phyloP scores from a whole-genome alignment of 306 rosid genomes.

The Lotus japonicus region DNA sequence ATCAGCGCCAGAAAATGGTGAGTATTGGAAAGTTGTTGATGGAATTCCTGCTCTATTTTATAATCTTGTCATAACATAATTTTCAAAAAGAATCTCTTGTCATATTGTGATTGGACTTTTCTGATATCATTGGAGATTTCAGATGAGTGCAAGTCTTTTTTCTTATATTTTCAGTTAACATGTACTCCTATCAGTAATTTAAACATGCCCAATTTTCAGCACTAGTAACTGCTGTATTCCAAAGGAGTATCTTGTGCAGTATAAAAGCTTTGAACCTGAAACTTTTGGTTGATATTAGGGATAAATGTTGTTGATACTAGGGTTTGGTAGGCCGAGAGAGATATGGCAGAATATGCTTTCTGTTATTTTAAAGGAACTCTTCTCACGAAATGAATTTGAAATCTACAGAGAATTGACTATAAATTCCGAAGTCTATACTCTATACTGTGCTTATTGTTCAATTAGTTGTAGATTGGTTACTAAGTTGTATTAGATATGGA shows the following conservation, averaged over 20 bases:
- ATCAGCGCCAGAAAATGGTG: constrained; percentile 97
- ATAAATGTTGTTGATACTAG: neutral
- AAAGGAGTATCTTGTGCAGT: neutral
- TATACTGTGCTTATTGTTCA: neutral
- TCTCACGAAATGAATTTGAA: neutral
- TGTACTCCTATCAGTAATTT: neutral
- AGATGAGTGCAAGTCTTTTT: neutral
- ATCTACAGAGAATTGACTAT: neutral
- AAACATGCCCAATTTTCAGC: constrained; percentile 5
- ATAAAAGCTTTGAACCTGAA: neutral
- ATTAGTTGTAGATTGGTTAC: neutral
- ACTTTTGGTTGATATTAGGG: neutral
- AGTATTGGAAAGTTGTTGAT: constrained; percentile 21
- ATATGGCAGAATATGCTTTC: neutral
- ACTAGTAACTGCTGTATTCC: neutral
- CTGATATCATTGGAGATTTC: constrained; percentile 3
- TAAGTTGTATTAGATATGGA: neutral
- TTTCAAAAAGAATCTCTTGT: neutral
- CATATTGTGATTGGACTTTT: neutral
- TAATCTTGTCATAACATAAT: neutral
- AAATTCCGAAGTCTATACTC: neutral
- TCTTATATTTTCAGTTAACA: constrained; percentile 9
- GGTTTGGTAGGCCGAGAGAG: neutral
- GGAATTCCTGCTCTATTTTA: constrained; percentile 8
- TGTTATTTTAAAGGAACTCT: neutral